Conservation (phyloP, 176 grass and related monocot species). For the Triticum dicoccoides region DNA sequence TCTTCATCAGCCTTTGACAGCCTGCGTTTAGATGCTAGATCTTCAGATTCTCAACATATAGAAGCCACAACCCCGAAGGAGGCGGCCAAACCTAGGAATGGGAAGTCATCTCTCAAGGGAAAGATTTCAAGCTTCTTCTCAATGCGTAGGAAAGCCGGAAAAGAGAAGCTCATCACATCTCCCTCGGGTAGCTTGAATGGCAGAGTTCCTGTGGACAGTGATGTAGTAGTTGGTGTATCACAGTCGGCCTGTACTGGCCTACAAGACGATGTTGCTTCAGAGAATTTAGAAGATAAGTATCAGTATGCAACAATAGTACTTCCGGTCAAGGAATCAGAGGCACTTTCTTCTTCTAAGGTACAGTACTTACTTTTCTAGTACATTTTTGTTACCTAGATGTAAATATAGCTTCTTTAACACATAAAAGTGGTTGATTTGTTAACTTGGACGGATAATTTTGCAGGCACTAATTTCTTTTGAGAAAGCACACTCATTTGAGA, state of each 20-base stretch:
- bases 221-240: slow-evolving; percentile 8
- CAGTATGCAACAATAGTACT: slow-evolving; percentile 15
- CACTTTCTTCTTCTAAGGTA: slow-evolving; percentile 35
- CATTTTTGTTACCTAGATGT: slow-evolving; percentile 4
- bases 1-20: slow-evolving; percentile 69
- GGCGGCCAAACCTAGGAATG: slow-evolving; percentile 49
- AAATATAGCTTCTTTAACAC: background rate
- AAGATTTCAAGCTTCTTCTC: slow-evolving; percentile 85
- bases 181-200: slow-evolving; percentile 19
- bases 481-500: slow-evolving; percentile 44
- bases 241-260: background rate
- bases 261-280: slow-evolving; percentile 18
- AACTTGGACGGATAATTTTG: slow-evolving; percentile 30
- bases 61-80: slow-evolving; percentile 31
- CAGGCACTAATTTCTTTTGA: slow-evolving; percentile 40
- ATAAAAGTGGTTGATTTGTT: background rate
- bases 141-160: slow-evolving; percentile 57
- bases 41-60: slow-evolving; percentile 43
- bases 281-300: slow-evolving; percentile 25
- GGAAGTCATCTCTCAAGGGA: slow-evolving; percentile 74
- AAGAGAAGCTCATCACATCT: slow-evolving; percentile 52
- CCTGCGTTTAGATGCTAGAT: slow-evolving; percentile 42
- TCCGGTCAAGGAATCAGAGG: slow-evolving; percentile 31
- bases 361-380: background rate
- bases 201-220: background rate